Evolutionary conservation across 2,329 filamentous ascomycete genomes (phyloP).

Genomic region (Albophoma yamanashiensis): DNA sequence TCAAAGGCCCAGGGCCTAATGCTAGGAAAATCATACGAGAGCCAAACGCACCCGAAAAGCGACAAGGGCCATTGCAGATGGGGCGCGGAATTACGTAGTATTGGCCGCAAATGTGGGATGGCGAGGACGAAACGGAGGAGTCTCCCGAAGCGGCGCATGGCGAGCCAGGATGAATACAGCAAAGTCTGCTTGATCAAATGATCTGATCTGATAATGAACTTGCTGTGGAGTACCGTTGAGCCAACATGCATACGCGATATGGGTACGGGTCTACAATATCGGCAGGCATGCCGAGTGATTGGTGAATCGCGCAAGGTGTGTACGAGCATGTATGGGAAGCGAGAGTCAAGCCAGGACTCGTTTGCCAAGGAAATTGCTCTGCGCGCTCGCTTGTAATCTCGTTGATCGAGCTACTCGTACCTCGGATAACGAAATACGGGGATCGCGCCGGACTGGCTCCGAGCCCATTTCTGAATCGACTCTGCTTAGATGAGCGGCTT

Average conservation of each 20-base stretch:
- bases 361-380: background rate
- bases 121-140: background rate
- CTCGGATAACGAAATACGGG: background rate
- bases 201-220: background rate
- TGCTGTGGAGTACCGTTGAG: background rate
- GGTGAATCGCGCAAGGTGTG: background rate
- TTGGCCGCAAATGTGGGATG: background rate
- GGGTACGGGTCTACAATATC: background rate
- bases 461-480: background rate
- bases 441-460: background rate
- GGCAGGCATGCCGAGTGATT: background rate
- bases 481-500: background rate
- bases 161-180: background rate
- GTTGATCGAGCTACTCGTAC: background rate
- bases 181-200: background rate
- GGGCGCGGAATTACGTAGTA: background rate
- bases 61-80: background rate
- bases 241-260: background rate
- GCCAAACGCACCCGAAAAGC: background rate
- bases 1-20: background rate
- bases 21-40: background rate
- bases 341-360: background rate
- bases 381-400: background rate
- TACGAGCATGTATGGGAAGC: background rate
- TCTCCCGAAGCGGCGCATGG: background rate